Percentiles rank a stretch among this genome's conserved stretches.
These are phyloP conservation scores for Metschnikowia proteae DNA, from an alignment of 805 yeast species.

Conservation along the genomic window DNA sequence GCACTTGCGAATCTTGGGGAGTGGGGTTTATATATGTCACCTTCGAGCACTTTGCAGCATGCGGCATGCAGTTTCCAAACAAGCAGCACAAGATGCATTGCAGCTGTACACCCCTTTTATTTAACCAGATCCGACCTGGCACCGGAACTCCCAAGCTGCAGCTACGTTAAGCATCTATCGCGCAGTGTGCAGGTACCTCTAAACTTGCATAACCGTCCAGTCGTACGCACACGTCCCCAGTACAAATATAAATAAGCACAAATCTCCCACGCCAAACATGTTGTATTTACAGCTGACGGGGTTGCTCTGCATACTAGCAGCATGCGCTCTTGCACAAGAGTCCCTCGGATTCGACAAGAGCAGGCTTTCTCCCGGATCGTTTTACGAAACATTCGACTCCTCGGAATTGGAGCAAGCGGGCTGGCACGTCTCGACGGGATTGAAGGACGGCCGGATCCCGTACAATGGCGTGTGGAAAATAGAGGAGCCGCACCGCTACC, in stretches of 20 bases:
- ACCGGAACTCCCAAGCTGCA: not conserved
- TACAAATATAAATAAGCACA: not conserved
- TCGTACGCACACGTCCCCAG: not conserved
- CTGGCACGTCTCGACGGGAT: conserved; percentile 54
- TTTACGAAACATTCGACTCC: conserved; percentile 61
- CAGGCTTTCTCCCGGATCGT: conserved; percentile 39
- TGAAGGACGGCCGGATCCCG: conserved; percentile 47
- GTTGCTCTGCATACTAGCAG: not conserved
- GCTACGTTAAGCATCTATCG: not conserved
- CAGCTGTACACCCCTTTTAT: not conserved
- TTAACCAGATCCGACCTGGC: not conserved
- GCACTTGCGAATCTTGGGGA: not conserved
- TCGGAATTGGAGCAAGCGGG: conserved; percentile 23
- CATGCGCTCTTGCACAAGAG: conserved; percentile 8
- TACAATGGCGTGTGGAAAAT: conserved; percentile 76
- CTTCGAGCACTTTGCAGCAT: not conserved
- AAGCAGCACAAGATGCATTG: not conserved
- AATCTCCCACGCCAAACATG: not conserved
- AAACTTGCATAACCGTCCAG: not conserved
- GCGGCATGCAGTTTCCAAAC: not conserved
- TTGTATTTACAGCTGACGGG: not conserved
- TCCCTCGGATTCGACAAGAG: conserved; percentile 36
- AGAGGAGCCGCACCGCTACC: conserved; percentile 52
- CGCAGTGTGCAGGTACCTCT: not conserved
- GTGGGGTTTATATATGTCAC: not conserved